Evolutionary conservation across 768 basidiomycete species (phyloP).

Genomic region (Hygrophorus pudorinus): DNA sequence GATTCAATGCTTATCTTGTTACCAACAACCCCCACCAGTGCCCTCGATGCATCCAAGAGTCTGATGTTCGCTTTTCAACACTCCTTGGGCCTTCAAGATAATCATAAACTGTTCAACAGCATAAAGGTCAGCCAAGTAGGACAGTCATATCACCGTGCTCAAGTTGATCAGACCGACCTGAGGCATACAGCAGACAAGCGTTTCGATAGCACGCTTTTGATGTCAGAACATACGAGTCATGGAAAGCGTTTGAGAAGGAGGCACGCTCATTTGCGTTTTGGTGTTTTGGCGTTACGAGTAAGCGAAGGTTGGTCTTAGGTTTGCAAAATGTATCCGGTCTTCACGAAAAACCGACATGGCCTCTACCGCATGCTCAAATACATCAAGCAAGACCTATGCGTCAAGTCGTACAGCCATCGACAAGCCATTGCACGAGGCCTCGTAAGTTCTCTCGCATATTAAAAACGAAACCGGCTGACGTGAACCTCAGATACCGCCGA

Average conservation of each 20-base stretch:
- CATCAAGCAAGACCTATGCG: neutral
- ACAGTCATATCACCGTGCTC: neutral
- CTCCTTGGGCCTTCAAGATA: neutral
- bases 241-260: neutral
- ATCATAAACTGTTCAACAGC: neutral
- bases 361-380: neutral
- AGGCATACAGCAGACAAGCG: neutral
- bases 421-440: neutral
- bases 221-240: neutral
- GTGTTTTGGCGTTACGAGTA: neutral
- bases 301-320: neutral
- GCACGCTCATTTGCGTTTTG: neutral
- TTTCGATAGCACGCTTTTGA: neutral
- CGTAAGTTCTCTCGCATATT: too few species aligned
- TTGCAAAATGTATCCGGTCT: slow-evolving; percentile 1
- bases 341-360: neutral
- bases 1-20: too few species aligned
- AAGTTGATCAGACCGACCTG: neutral
- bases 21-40: too few species aligned
- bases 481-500: too few species aligned
- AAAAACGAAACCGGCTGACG: too few species aligned
- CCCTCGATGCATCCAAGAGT: too few species aligned
- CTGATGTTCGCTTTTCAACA: too few species aligned
- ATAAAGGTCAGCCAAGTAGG: slow-evolving; percentile 1
- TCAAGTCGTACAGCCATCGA: neutral